Evolutionary conservation across 352 stramenopile genomes (phyloP).

Genomic region (Blastocystis sp.): DNA sequence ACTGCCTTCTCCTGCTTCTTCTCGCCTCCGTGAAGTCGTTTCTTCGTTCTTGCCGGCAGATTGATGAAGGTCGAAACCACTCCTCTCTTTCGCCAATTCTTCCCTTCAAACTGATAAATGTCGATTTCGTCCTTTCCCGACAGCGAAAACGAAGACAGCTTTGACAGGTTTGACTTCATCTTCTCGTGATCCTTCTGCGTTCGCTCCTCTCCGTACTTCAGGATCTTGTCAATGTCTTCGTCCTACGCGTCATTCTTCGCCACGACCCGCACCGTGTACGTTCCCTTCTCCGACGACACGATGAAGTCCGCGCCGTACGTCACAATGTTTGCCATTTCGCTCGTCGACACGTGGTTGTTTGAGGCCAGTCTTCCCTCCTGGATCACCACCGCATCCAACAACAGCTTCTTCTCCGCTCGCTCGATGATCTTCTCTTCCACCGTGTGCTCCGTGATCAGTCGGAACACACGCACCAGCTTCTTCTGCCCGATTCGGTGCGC

Average conservation of each 20-base stretch:
- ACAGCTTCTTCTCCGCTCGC: constrained; percentile 93
- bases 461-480: constrained; percentile 95
- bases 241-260: constrained; percentile 73
- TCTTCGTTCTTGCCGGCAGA: constrained; percentile 14
- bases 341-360: constrained; percentile 75
- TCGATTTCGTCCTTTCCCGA: constrained; percentile 38
- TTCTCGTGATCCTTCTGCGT: constrained; percentile 83
- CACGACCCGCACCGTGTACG: constrained; percentile 70
- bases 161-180: constrained; percentile 75
- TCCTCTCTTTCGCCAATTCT: constrained; percentile 46
- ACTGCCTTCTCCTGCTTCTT: neutral
- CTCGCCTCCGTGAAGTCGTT: neutral
- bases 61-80: constrained; percentile 30
- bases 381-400: constrained; percentile 96
- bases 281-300: constrained; percentile 74
- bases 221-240: constrained; percentile 85
- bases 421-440: constrained; percentile 98
- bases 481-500: constrained; percentile 96
- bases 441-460: constrained; percentile 92
- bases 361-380: constrained; percentile 84
- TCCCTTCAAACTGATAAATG: constrained; percentile 43
- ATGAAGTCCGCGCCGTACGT: constrained; percentile 80
- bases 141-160: neutral
- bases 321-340: constrained; percentile 95
- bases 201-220: constrained; percentile 84